Evolutionary conservation across 1,139 yeast species (phyloP).

Genomic region (Nematodospora anomalae): DNA sequence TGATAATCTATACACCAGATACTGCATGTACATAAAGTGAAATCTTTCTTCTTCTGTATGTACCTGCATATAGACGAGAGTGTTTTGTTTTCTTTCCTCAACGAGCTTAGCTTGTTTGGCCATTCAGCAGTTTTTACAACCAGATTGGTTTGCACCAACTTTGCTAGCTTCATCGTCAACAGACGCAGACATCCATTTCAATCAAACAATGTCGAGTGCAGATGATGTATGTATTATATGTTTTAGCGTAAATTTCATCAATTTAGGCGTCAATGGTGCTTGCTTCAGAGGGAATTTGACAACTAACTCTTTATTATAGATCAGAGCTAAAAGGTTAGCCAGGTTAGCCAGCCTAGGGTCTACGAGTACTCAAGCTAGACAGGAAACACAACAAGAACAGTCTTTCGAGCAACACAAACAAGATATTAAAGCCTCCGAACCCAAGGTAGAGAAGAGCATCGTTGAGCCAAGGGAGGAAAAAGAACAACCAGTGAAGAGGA

Average conservation of each 20-base stretch:
- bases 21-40: no score
- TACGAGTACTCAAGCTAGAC: conserved; percentile 1
- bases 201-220: conserved; percentile 18
- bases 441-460: background rate
- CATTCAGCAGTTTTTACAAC: no score
- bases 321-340: conserved; percentile 61
- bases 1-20: no score
- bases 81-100: no score
- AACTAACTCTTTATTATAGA: conserved; percentile 20
- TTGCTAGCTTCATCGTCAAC: no score
- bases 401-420: background rate
- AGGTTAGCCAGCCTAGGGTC: conserved; percentile 33
- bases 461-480: conserved; percentile 9
- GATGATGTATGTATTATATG: conserved; percentile 20
- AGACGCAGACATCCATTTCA: no score
- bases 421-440: background rate
- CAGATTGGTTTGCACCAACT: no score
- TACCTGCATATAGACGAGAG: no score
- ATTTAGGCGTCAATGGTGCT: background rate
- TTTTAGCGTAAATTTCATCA: conserved; percentile 11
- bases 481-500: conserved; percentile 1
- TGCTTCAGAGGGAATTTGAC: background rate
- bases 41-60: no score
- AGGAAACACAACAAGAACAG: conserved; percentile 3
- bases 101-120: no score